Evolutionary conservation across 805 yeast genomes (phyloP).

Genomic region (Wickerhamomyces rabaulensis): DNA sequence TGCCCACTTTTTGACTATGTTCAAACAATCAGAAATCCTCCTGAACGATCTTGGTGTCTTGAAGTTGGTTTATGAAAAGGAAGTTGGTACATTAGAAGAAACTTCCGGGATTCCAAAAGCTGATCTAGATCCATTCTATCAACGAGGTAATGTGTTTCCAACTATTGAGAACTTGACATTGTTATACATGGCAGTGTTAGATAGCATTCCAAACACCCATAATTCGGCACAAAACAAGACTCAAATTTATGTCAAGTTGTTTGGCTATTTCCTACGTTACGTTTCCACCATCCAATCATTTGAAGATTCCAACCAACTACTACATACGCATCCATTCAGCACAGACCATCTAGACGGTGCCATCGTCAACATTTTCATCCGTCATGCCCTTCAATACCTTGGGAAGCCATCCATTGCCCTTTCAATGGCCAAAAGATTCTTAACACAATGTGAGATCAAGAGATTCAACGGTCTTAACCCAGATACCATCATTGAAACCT

Average conservation of each 20-base stretch:
- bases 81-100: not conserved
- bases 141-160: constrained; percentile 6
- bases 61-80: constrained; percentile 8
- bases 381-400: constrained; percentile 4
- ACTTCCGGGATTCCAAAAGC: constrained; percentile 1
- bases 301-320: not conserved
- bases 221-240: not conserved
- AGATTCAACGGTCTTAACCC: constrained; percentile 9
- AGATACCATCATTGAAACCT: not conserved
- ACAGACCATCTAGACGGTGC: constrained; percentile 12
- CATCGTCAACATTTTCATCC: constrained; percentile 14
- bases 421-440: constrained; percentile 10
- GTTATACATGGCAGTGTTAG: constrained; percentile 13
- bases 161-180: constrained; percentile 12
- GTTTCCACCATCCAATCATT: not conserved
- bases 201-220: constrained; percentile 4
- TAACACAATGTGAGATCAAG: constrained; percentile 2
- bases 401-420: constrained; percentile 13
- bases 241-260: not conserved
- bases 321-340: constrained; percentile 11
- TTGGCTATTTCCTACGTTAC: not conserved
- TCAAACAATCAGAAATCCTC: constrained; percentile 6
- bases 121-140: constrained; percentile 7
- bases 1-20: constrained; percentile 19
- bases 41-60: constrained; percentile 16